Base-by-base conservation (phyloP, 129 eudicot genomes). In the Centaurea solstitialis region DNA sequence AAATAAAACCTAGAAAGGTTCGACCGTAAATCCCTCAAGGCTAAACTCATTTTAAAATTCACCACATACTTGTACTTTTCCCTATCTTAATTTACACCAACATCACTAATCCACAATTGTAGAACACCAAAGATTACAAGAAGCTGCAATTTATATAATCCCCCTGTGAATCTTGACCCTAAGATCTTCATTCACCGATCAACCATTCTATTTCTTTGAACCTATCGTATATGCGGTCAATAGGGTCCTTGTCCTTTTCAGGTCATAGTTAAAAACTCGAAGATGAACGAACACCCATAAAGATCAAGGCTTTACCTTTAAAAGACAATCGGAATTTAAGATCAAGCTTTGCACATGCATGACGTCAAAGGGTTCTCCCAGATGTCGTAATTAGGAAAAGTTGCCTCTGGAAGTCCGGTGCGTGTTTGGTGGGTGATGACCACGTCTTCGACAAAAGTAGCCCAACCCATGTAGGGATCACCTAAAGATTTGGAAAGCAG, bases 401-500 rank as follows among this genome's bases (percentile, higher is more conserved):
- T 94, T 81, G 89, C 94, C 72, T 94, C 98, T 4, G 98, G 98
- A 74, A 94, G 86, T 4, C 97, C 98, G 10, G 93, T 92, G 24
- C 98, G 93, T 35, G 97, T 94, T 76, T 92, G 96, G 81, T 94
- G 98, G 73, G 98, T 92, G 47, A 90, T 87, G 47, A 92, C 89
- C 26, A 92, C 96, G 65, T 94, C 98, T 81, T 94, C 98, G 15
- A 94, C 97, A 78, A 94, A 94, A 21, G 96, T 92, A 30, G 97
- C 97, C 98, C 98, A 94, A 0, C 97, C 98, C 97, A 94, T 92
- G 80, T 94, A 92, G n/a, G 98, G 98, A 80, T 94, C 98, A 45
- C 98, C 98, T 75, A 94, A 89, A 9, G 97, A 94, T 83, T 94
- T 94, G 18, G 98, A 92, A 84, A 94, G 85, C 57, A 92, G 86